phyloP scores from a whole-genome alignment of 1,284 basidiomycete genomes.

The Melanopsichium pennsylvanicum region DNA sequence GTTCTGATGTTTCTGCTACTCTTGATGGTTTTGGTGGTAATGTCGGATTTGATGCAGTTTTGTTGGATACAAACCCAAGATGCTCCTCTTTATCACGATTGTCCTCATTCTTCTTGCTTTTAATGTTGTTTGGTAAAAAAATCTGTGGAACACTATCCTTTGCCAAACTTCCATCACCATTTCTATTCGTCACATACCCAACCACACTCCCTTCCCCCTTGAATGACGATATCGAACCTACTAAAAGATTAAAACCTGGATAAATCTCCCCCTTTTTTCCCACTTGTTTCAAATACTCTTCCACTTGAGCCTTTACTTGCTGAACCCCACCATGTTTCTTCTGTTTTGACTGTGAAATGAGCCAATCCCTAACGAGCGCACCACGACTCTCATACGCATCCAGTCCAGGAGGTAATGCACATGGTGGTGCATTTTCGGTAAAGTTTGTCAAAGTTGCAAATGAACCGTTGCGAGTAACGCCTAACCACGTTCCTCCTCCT shows the following conservation, averaged over 20 bases:
- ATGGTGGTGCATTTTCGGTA: slow-evolving; percentile 41
- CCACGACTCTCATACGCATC: slow-evolving; percentile 42
- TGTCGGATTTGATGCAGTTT: no score
- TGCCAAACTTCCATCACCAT: slow-evolving; percentile 2
- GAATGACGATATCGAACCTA: slow-evolving; percentile 22
- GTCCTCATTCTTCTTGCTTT: no score
- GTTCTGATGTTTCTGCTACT: no score
- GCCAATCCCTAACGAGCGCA: slow-evolving; percentile 41
- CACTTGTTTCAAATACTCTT: slow-evolving; percentile 13
- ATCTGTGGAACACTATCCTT: slow-evolving; percentile 2
- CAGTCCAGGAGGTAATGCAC: slow-evolving; percentile 24
- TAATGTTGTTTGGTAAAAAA: neutral
- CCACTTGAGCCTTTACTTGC: neutral
- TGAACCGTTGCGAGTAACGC: slow-evolving; percentile 36
- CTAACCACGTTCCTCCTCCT: slow-evolving; percentile 60
- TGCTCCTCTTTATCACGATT: no score
- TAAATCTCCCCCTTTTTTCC: slow-evolving; percentile 15
- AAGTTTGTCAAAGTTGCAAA: slow-evolving; percentile 58
- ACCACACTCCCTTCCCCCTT: slow-evolving; percentile 1
- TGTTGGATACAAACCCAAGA: no score
- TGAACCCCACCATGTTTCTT: neutral
- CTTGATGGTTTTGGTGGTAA: no score
- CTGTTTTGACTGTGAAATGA: neutral
- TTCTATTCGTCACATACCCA: slow-evolving; percentile 39
- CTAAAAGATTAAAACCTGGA: slow-evolving; percentile 55